These are phyloP conservation scores for Tetracladium marchalianum DNA, from an alignment of 495 filamentous ascomycete genomes.

Conservation along the genomic window DNA sequence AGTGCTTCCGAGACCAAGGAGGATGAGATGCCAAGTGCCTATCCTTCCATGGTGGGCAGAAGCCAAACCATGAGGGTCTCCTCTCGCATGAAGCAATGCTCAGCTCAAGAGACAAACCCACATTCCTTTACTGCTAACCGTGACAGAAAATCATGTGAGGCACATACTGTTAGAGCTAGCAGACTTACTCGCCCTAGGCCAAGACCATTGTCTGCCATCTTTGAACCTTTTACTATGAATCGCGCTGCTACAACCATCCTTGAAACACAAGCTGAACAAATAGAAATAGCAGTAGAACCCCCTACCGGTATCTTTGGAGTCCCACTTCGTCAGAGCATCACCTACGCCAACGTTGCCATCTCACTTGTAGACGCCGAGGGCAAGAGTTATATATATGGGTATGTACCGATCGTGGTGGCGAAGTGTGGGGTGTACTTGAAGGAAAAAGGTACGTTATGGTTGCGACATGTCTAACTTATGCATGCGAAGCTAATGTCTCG, in stretches of 20 bases:
- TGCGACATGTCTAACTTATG: neutral
- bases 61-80: too few relatives aligned
- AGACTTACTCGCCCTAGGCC: constrained; percentile 2
- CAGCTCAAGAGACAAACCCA: too few relatives aligned
- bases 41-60: too few relatives aligned
- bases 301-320: constrained; percentile 69
- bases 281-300: constrained; percentile 4
- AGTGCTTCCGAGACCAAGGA: too few relatives aligned
- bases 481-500: constrained; percentile 9
- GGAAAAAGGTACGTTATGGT: constrained; percentile 71
- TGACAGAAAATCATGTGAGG: constrained; percentile 1
- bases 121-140: neutral
- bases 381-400: constrained; percentile 95
- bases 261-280: neutral
- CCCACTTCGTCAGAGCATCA: constrained; percentile 89
- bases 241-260: neutral
- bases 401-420: constrained; percentile 96
- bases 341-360: constrained; percentile 97
- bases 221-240: neutral
- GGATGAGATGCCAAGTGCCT: too few relatives aligned
- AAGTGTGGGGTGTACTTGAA: constrained; percentile 98
- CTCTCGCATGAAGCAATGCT: too few relatives aligned
- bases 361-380: constrained; percentile 85
- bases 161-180: neutral
- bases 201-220: neutral